Base-by-base conservation (phyloP, 345 rosid species). In the Ailanthus altissimus region DNA sequence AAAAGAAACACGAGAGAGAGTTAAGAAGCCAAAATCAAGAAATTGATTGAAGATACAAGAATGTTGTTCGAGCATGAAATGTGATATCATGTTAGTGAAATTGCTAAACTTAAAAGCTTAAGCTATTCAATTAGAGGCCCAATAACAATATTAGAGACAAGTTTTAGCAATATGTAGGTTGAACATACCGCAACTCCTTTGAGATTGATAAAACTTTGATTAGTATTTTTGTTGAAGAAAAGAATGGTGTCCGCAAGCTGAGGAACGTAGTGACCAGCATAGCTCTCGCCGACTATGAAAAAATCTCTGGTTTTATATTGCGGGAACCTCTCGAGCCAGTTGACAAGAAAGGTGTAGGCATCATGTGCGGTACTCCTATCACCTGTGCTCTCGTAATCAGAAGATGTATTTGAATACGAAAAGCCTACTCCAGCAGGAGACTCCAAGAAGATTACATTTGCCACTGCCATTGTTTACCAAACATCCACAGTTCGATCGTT, bases 251-350 rank as follows among this genome's bases (percentile, higher is more conserved):
- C 45, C 9, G 87, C 83, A 70, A 84, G 84, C 36, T 84, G 79
- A 71, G 83, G 84, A 2, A 74, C 70, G 25, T 75, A 76, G 70
- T 77, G 82, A 15, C 89, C 85, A 0, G 83, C 83, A 40, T 84
- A 86, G 81, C 85, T 86, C 70, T 86, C 85, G 5, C 85, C 84
- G 8, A 83, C n/a, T 4, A 79, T 79, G 73, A 73, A 86, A 14
- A 86, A 78, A 20, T 82, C 87, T 28, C 81, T 65, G 5, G 26
- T 56, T 74, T 86, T 84, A 40, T 70, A 84, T 20, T 82, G 83
- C 0, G 84, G 80, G 68, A 76, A 81, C 40, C 83, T 81, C 71
- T 82, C 80, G 13, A 82, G 47, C 86, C 84, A 86, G 65, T 86
- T 79, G 10, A 77, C 80, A 58, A 86, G 45, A 72, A 86, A 86